Evolutionary conservation across 2,329 filamentous ascomycete species (phyloP), one percentile per base, ranked within the genome.

Genomic region (Colletotrichum tofieldiae): DNA sequence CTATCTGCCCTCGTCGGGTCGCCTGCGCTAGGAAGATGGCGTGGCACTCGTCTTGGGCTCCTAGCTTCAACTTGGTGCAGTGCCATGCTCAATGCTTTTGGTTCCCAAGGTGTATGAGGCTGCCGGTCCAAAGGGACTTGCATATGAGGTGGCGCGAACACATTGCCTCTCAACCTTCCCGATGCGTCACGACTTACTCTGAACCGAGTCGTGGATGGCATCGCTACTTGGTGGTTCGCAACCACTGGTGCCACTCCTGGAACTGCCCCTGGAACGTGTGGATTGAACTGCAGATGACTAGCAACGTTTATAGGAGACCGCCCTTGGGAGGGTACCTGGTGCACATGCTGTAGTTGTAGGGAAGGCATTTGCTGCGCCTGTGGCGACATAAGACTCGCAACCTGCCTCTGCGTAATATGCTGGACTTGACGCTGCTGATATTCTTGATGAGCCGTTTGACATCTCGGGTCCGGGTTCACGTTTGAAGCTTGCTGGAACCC

Each of bases 21-120:
- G 7, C 35, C 41, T 32, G 35, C 29, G 11, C 59, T n/a, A 1
- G 59, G 51, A 23, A 73, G 18, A 12, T 73, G 66, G 45, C 75
- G 77, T 4, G 82, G 78, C n/a, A 83, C 76, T 60, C 86, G 83
- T 49, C 78, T 81, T 3, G 88, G 88, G 72, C 88, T 90, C 26
- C 86, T 83, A 18, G 85, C 75, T 41, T 82, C 77, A n/a, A 82
- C 80, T 68, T 88, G 82, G 63, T 89, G 86, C 18, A 89, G 79
- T 6, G 85, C 80, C 71, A 80, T 81, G 51, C 81, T 75, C 16
- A 87, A 59, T 2, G 87, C 84, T 59, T 79, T 82, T 56, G 76
- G 78, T 7, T 87, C 85, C 45, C 83, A 80, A 0, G 83, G 81
- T 49, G 80, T 82, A 45, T 80, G 77, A 0, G 88, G 84, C 74